A percentile compares a stretch with the other conserved stretches of the same genome.
These are phyloP conservation scores for Babjeviella inositovora DNA, from an alignment of 805 yeast species.

Conservation along the genomic window DNA sequence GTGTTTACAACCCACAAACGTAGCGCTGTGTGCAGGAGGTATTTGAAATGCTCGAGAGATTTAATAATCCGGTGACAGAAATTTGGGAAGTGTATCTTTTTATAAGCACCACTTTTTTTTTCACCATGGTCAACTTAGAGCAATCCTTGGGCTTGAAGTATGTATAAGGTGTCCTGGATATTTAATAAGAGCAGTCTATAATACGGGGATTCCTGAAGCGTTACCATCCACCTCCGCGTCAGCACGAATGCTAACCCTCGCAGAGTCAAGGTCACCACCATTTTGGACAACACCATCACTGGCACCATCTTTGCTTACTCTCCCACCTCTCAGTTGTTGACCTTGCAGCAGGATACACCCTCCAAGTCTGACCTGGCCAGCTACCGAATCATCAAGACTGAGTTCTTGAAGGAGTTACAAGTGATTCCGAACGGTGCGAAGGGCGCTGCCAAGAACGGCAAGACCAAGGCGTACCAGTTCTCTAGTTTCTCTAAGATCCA, in stretches of 20 bases:
- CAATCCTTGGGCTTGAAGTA: slow-evolving; percentile 15
- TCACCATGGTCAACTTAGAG: slow-evolving; percentile 10
- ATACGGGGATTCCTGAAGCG: neutral
- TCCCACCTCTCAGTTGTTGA: slow-evolving; percentile 25
- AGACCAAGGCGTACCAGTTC: slow-evolving; percentile 1
- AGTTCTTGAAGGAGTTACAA: slow-evolving; percentile 26
- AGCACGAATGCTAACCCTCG: slow-evolving; percentile 4
- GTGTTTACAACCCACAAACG: too few relatives aligned
- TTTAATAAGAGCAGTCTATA: neutral
- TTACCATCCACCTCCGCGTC: neutral
- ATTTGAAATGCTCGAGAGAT: too few relatives aligned
- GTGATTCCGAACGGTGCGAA: slow-evolving; percentile 9
- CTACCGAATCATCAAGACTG: slow-evolving; percentile 37
- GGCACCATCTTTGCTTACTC: slow-evolving; percentile 54
- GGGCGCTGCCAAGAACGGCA: neutral
- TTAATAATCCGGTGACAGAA: too few relatives aligned
- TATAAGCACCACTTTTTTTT: slow-evolving; percentile 2
- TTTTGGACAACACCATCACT: slow-evolving; percentile 35
- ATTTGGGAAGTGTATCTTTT: too few relatives aligned
- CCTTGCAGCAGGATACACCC: slow-evolving; percentile 11
- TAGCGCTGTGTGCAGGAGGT: too few relatives aligned
- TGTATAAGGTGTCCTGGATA: too few relatives aligned
- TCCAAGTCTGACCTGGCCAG: slow-evolving; percentile 6
- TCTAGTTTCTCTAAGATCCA: neutral
- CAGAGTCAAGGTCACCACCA: slow-evolving; percentile 45